Conservation (phyloP, 2,329 filamentous ascomycete genomes). For the Epichloe festucae region DNA sequence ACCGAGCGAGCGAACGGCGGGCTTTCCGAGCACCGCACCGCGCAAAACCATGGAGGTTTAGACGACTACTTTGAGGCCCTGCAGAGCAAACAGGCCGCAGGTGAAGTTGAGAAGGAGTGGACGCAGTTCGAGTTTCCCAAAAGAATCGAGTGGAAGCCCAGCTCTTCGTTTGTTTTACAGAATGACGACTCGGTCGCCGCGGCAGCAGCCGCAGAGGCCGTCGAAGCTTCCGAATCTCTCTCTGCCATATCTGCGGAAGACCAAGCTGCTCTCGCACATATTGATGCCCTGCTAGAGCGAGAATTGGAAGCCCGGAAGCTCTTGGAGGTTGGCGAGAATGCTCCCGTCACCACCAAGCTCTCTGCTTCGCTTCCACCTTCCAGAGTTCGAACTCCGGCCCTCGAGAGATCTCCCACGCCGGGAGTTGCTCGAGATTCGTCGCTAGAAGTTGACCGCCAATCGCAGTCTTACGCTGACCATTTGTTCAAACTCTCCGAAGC, state of each 20-base stretch:
- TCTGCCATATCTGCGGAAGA: slow-evolving; percentile 32
- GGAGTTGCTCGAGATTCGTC: slow-evolving; percentile 43
- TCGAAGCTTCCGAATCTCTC: slow-evolving; percentile 23
- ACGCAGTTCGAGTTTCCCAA: slow-evolving; percentile 82
- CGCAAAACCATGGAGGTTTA: slow-evolving; percentile 50
- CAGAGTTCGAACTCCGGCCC: slow-evolving; percentile 25
- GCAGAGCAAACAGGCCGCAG: slow-evolving; percentile 58
- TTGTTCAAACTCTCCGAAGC: slow-evolving; percentile 60
- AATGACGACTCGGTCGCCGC: slow-evolving; percentile 39
- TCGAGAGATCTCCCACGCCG: slow-evolving; percentile 29
- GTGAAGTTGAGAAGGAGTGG: slow-evolving; percentile 67
- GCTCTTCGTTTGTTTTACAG: slow-evolving; percentile 41
- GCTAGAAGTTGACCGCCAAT: slow-evolving; percentile 49
- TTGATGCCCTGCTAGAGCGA: slow-evolving; percentile 71
- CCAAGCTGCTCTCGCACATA: slow-evolving; percentile 58
- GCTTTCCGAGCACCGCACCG: slow-evolving; percentile 42
- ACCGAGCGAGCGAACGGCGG: slow-evolving; percentile 37
- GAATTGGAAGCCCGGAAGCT: slow-evolving; percentile 51
- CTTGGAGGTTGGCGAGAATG: slow-evolving; percentile 31
- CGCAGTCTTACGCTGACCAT: slow-evolving; percentile 62
- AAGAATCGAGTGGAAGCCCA: slow-evolving; percentile 77
- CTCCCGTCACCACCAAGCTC: slow-evolving; percentile 22
- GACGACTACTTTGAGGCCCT: slow-evolving; percentile 88
- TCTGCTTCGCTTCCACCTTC: slow-evolving; percentile 28
- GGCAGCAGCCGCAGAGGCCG: slow-evolving; percentile 20